A percentile compares a stretch with the other conserved stretches of the same genome.
These are phyloP conservation scores for Chlamydomonas sphaeroides DNA, from an alignment of 139 green algal genomes.

Conservation along the genomic window DNA sequence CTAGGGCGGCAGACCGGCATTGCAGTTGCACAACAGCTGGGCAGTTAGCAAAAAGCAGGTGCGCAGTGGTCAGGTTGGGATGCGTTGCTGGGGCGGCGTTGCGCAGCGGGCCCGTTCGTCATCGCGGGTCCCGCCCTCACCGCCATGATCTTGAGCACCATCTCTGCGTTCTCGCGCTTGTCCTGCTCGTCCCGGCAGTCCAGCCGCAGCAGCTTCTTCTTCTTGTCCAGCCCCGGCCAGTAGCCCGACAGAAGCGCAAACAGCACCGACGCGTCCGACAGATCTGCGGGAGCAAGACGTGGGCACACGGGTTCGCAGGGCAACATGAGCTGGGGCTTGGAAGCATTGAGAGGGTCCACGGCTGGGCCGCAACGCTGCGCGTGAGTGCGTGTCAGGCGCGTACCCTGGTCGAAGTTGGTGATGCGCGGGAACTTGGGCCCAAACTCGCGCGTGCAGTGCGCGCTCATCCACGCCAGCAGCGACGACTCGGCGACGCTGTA, in stretches of 20 bases:
- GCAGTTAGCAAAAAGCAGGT: too few relatives aligned
- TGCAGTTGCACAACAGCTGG: too few relatives aligned
- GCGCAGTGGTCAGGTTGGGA: too few relatives aligned
- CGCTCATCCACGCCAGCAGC: constrained; percentile 74
- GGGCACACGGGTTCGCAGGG: too few relatives aligned
- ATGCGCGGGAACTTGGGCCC: constrained; percentile 46
- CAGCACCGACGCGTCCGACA: constrained; percentile 51
- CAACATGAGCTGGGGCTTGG: too few relatives aligned
- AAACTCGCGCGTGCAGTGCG: constrained; percentile 57
- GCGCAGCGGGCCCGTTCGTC: too few relatives aligned
- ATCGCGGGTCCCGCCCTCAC: constrained; percentile 30
- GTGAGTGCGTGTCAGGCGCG: too few relatives aligned
- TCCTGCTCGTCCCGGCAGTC: constrained; percentile 43
- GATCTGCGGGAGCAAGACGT: constrained; percentile 13
- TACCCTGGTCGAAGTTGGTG: constrained; percentile 53
- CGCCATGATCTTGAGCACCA: constrained; percentile 66
- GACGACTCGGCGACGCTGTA: constrained; percentile 73
- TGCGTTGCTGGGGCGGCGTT: too few relatives aligned
- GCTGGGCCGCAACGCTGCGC: too few relatives aligned
- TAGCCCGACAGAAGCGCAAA: constrained; percentile 70
- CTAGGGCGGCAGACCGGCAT: too few relatives aligned
- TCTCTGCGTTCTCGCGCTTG: constrained; percentile 60
- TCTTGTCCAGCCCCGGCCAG: constrained; percentile 63
- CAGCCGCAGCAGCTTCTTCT: constrained; percentile 33
- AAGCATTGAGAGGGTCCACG: too few relatives aligned